Evolutionary conservation across 2,329 filamentous ascomycete species (phyloP), one percentile per base, ranked within the genome.

Genomic region (Neopestalotiopsis sp.): DNA sequence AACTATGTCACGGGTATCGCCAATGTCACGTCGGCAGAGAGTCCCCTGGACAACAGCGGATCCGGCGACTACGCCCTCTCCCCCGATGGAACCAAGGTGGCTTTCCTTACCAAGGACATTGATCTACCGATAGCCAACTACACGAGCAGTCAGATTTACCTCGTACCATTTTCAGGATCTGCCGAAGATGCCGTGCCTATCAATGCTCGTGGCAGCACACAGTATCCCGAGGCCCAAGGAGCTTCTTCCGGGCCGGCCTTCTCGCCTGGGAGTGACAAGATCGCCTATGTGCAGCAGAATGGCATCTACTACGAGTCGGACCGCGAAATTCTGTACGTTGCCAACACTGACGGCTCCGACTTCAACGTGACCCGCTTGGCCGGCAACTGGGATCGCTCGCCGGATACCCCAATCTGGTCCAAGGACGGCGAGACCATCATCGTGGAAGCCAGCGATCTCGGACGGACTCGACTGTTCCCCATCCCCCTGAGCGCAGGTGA

Each of bases 231-330:
- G 10, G 72, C 78, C 0, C 71, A 80, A 67, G 81, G 81, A 2
- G 80, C 80, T 10, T 75, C 77, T 4, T 77, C 77, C 1, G 74
- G 72, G 9, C 81, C 81, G 4, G 73, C 75, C 14, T 91, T 91
- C 78, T 90, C 88, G 17, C 86, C 87, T 0, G 83, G 87, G 71
- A 88, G 89, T 60, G 84, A 82, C 61, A 82, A 84, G 65, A 79
- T 89, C 57, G 89, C 88, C 4, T 92, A 91, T 73, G 76, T 91
- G 65, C 87, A 88, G 72, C 90, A 90, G 88, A 83, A 84, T 69
- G 84, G 84, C 2, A 85, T 88, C 68, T 82, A 84, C 9, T 91
- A 92, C 73, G 89, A 92, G 75, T 78, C 78, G 20, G 78, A 79
- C 65, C 78, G 78, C n/a, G 75, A 72, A 65, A 79, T 78, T 30